Evolutionary conservation across 2,329 filamentous ascomycete genomes (phyloP), one percentile per base, ranked within the genome.

Genomic region (Acarospora socialis): DNA sequence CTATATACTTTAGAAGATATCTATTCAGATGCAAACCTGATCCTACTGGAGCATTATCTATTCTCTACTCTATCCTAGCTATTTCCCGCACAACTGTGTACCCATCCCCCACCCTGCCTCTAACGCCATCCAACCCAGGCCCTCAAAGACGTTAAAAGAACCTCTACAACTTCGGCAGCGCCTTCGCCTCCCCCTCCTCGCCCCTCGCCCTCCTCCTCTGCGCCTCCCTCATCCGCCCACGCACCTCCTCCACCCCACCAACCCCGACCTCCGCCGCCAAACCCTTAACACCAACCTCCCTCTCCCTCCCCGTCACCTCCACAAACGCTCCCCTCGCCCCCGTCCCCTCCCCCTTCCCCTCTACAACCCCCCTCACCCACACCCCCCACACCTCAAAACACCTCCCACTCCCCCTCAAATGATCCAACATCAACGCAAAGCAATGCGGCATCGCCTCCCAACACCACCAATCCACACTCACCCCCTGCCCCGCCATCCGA

Each of bases 361-460:
- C 21, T 2, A 30, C 32, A 7, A 33, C 32, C 7, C 15, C 19
- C 19, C 12, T 24, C 27, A 34, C 35, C 18, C 39, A 42, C 17
- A 9, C 25, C 10, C 31, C 31, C 33, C 28, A 39, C 16, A 35
- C 23, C 4, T 31, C 22, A 20, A 27, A 39, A 20, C 24, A 35
- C 22, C 28, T 25, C 30, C 20, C 35, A n/a, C 26, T 23, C 34
- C 14, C 28, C 33, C 9, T 32, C 33, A 20, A 39, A 16, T 5
- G 4, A 7, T 26, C 17, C 9, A 33, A 22, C n/a, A 30, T 7
- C 28, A 12, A 14, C 25, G 15, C 19, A 16, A 30, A 34, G 14
- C 32, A 37, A 54, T 86, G 81, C 33, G 81, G 79, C 81, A 87
- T 87, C 3, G 72, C 77, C 50, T 84, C 75, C 49, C 74, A 90